Evolutionary conservation across 2,329 filamentous ascomycete species (phyloP).

Genomic region (Cryphonectria naterciae): DNA sequence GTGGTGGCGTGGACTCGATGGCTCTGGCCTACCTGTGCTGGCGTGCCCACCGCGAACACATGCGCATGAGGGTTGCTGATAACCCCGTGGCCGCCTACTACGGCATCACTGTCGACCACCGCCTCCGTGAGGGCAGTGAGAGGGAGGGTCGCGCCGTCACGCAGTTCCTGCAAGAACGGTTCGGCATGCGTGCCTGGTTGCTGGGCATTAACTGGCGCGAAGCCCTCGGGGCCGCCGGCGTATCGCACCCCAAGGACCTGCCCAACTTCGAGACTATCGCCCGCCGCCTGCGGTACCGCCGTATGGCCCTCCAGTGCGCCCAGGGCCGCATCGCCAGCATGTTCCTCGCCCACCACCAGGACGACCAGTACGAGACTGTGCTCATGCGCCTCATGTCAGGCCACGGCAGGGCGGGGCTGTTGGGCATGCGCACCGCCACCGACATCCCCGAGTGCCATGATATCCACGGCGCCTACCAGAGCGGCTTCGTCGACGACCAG

Average conservation of each 20-base stretch:
- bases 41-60: conserved; percentile 43
- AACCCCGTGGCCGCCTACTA: conserved; percentile 47
- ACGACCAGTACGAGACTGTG: conserved; percentile 91
- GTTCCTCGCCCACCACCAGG: conserved; percentile 82
- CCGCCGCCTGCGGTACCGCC: conserved; percentile 72
- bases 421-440: conserved; percentile 66
- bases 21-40: conserved; percentile 79
- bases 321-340: conserved; percentile 59
- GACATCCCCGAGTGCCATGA: conserved; percentile 85
- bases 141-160: conserved; percentile 56
- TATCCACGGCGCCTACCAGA: conserved; percentile 71
- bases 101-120: conserved; percentile 62
- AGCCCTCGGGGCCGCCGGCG: conserved; percentile 32
- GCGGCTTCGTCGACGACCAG: conserved; percentile 60
- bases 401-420: conserved; percentile 70
- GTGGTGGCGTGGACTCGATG: conserved; percentile 98
- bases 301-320: conserved; percentile 65
- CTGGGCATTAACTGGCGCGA: conserved; percentile 55
- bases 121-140: conserved; percentile 55
- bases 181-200: conserved; percentile 41
- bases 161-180: conserved; percentile 35
- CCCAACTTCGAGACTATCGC: conserved; percentile 78
- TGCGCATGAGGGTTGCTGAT: conserved; percentile 47
- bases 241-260: conserved; percentile 43
- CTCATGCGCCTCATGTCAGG: conserved; percentile 75